A percentile compares a stretch with the other conserved stretches of the same genome.
These are phyloP conservation scores for Torulaspora pretoriensis DNA, from an alignment of 1,139 yeast genomes.

Conservation along the genomic window DNA sequence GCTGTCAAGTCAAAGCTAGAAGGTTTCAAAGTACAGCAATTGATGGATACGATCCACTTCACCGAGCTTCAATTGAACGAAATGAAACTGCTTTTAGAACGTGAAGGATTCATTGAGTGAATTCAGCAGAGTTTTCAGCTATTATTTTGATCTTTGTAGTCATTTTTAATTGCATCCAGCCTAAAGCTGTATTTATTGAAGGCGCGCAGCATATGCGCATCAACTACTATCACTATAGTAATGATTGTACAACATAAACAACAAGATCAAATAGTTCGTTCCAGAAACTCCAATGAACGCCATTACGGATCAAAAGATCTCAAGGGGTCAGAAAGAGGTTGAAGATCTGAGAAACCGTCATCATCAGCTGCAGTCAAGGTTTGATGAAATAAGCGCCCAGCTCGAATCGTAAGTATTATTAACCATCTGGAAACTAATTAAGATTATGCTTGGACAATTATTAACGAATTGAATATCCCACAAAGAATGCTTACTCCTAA, in stretches of 20 bases:
- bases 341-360: conserved; percentile 6
- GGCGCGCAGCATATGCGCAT: too few species aligned
- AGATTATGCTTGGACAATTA: neutral
- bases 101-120: conserved; percentile 3
- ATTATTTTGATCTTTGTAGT: neutral
- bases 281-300: neutral
- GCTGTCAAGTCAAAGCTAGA: conserved; percentile 12
- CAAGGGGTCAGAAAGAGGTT: conserved; percentile 8
- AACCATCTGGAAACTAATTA: neutral
- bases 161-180: neutral
- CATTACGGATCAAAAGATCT: conserved; percentile 4
- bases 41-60: conserved; percentile 51
- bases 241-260: neutral
- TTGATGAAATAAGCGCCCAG: conserved; percentile 13
- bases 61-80: conserved; percentile 50
- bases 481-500: conserved; percentile 12
- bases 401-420: conserved; percentile 4
- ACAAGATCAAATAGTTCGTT: neutral
- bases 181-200: too few species aligned
- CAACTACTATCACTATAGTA: too few species aligned
- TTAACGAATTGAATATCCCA: neutral
- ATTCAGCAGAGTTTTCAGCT: neutral
- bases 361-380: conserved; percentile 9
- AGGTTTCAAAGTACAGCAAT: conserved; percentile 41
- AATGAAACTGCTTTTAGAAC: conserved; percentile 31